These are phyloP conservation scores for Ophiosphaerella narmari DNA, from an alignment of 2,329 filamentous ascomycete species.

Conservation along the genomic window DNA sequence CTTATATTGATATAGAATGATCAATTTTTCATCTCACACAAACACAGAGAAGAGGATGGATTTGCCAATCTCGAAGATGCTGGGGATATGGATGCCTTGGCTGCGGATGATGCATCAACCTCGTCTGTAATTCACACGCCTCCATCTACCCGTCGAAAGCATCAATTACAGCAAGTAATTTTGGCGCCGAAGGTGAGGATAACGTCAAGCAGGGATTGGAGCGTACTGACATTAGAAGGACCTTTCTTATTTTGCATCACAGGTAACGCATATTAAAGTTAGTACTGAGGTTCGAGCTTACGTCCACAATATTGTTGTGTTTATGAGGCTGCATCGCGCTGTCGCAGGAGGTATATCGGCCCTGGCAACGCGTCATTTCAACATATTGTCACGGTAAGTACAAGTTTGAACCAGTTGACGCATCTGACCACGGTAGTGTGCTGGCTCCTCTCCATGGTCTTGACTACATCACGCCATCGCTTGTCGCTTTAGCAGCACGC, in stretches of 20 bases:
- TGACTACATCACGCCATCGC: conserved; percentile 79
- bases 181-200: conserved; percentile 53
- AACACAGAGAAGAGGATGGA: conserved; percentile 73
- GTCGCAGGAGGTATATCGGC: conserved; percentile 79
- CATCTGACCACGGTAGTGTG: conserved; percentile 53
- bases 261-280: conserved; percentile 63
- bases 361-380: conserved; percentile 76
- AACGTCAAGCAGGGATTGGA: not conserved
- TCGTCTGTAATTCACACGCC: conserved; percentile 46
- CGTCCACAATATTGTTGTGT: conserved; percentile 83
- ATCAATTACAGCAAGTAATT: conserved; percentile 28
- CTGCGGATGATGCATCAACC: conserved; percentile 37
- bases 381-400: conserved; percentile 63
- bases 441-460: conserved; percentile 82
- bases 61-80: conserved; percentile 74
- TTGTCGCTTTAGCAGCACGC: conserved; percentile 78
- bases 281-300: conserved; percentile 82
- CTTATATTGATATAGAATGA: conserved; percentile 72
- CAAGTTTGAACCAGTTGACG: not conserved
- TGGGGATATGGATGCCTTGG: conserved; percentile 19
- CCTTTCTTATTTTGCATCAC: conserved; percentile 64
- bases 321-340: conserved; percentile 84
- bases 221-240: conserved; percentile 34
- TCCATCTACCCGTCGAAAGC: conserved; percentile 19
- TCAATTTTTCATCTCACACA: conserved; percentile 85